Conservation (phyloP, 305 asterid species). For the Solanum hybrid region DNA sequence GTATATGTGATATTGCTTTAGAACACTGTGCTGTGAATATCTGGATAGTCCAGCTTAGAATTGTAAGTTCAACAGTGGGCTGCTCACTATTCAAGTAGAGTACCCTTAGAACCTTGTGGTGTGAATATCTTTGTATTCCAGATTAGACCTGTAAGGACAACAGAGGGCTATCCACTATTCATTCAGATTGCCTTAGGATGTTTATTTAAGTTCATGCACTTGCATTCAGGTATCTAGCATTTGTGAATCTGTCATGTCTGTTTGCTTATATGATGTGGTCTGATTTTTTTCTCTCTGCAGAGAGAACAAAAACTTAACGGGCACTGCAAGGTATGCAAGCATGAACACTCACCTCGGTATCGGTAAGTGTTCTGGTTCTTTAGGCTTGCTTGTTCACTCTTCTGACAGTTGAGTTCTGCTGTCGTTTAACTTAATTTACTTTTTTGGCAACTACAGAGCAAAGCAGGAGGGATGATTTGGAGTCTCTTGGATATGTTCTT, state of each 20-base stretch:
- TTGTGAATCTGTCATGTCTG: background rate
- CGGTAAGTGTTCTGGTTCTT: constrained; percentile 9
- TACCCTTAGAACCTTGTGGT: background rate
- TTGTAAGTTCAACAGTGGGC: background rate
- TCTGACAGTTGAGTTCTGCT: background rate
- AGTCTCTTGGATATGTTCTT: constrained; percentile 24
- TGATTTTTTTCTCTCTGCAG: constrained; percentile 7
- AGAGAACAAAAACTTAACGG: constrained; percentile 22
- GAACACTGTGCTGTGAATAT: background rate
- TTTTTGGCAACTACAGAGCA: constrained; percentile 12
- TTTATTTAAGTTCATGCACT: background rate
- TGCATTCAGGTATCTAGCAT: background rate
- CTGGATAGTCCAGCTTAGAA: background rate
- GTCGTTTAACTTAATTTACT: background rate
- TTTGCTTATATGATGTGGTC: background rate
- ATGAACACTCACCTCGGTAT: constrained; percentile 28
- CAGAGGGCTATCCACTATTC: background rate
- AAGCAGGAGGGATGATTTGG: constrained; percentile 30
- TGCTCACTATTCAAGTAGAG: background rate
- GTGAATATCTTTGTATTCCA: constrained; percentile 2
- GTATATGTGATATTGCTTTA: background rate
- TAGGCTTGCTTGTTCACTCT: background rate
- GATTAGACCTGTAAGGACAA: background rate
- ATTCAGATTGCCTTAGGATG: background rate
- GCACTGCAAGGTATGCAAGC: constrained; percentile 28